These are phyloP conservation scores for Cardamine occulta DNA, from an alignment of 345 rosid species.

Conservation along the genomic window DNA sequence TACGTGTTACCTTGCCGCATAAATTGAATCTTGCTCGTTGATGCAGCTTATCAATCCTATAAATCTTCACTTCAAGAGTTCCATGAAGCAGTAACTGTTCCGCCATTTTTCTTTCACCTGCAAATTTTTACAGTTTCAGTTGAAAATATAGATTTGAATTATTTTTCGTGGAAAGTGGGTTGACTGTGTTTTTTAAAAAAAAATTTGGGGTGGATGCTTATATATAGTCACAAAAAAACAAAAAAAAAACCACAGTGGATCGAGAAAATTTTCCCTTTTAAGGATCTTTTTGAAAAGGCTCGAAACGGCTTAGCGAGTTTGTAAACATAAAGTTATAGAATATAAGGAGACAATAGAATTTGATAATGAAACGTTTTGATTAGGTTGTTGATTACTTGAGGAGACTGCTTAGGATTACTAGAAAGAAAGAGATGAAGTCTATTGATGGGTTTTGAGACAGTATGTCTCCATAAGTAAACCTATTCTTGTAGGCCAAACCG, in stretches of 20 bases:
- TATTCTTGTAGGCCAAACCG: conserved; percentile 39
- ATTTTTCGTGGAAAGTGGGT: background rate
- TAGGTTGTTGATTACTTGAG: conserved; percentile 35
- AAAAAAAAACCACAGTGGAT: conserved; percentile 26
- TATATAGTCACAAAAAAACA: background rate
- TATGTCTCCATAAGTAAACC: conserved; percentile 7
- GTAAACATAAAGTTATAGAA: conserved; percentile 8
- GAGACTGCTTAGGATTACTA: conserved; percentile 33
- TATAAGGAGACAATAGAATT: conserved; percentile 35
- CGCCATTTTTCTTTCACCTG: conserved; percentile 35
- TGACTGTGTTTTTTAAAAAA: background rate
- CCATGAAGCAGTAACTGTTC: conserved; percentile 62
- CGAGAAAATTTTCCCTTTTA: conserved; percentile 22
- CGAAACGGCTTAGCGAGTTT: conserved; percentile 1
- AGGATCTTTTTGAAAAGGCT: conserved; percentile 9
- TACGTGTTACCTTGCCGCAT: conserved; percentile 48
- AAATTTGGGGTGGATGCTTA: background rate
- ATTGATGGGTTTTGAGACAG: conserved; percentile 28
- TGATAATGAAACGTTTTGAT: conserved; percentile 35
- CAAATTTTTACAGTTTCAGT: background rate
- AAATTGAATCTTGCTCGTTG: conserved; percentile 50
- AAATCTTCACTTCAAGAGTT: conserved; percentile 54
- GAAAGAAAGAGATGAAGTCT: conserved; percentile 37
- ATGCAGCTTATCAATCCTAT: conserved; percentile 52
- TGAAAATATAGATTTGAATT: background rate